Base-by-base conservation (phyloP, 805 yeast genomes). In the Starmera pachycereana region DNA sequence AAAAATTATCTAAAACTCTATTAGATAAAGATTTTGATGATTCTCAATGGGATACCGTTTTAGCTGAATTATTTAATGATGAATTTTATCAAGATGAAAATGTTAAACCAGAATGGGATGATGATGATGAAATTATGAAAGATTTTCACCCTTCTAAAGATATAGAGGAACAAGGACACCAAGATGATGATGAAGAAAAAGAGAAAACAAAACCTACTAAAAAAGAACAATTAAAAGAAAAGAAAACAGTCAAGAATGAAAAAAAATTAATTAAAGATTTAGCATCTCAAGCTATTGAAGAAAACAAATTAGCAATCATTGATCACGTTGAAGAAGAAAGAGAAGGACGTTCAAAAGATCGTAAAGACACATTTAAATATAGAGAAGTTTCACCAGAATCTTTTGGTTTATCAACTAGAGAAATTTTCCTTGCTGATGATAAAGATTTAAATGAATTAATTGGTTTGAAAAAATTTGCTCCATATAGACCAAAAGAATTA, bases 351-450 rank as follows among this genome's bases (percentile, higher is more conserved):
- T 66, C 76, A 1, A 63, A 65, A 27, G 60, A 66, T 8, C 60
- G 60, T 34, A 69, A 59, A 6, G 68, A 66, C 3, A 72, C 68
- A 40, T 90, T 92, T 71, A 79, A 78, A 51, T 92, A 92, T 57
- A 75, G 97, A 52, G 95, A 88, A 51, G 97, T 92, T 4, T 88
- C 96, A 1, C 97, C 98, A 8, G 97, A 92, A 53, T 66, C 88
- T 9, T 92, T 75, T 63, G 97, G 97, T 11, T 69, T 92, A 37
- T 70, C 84, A 0, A 73, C 92, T 0, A 71, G 92, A 46, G 98
- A 92, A 52, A 92, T 92, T 37, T 67, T 92, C 40, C 64, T 86
- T 43, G 98, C 98, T 12, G 90, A 85, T 54, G 98, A 92, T 58
- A 70, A 72, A 44, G 83, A 81, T 37, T 69, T 92, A 60, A 92